Evolutionary conservation across 2,329 filamentous ascomycete genomes (phyloP), one percentile per base, ranked within the genome.

Genomic region (Colletotrichum theobromicola): DNA sequence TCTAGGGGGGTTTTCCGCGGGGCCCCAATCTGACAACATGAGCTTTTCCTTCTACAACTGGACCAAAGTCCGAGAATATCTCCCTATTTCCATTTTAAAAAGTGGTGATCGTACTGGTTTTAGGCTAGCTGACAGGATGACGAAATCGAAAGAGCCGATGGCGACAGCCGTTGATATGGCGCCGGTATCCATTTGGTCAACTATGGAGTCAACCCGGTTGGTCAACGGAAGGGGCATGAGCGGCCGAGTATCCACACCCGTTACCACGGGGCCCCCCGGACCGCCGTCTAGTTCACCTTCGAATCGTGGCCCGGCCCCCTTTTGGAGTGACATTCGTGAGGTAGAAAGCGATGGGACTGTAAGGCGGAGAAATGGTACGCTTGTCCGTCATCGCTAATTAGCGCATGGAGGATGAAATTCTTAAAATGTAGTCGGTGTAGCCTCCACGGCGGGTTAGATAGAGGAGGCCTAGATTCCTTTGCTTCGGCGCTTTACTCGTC

Each of bases 121-220:
- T 57, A 61, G 72, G 42, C 21, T 57, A 50, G 61, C 53, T 37
- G 28, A 28, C 2, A 18, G 28, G 32, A 74, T 74, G 72, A 61
- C 72, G 68, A 50, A 72, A 74, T 72, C 68, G 26, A 28, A 37
- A 67, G 55, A 42, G 16, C 37, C 42, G 57, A 72, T 74, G 71
- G 68, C 72, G 72, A 74, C 26, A 57, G 34, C 35, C 32, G 37
- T 67, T 35, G 9, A n/a, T 42, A n/a, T 37, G 15, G 61, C 63
- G 21, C 7, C 26, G 15, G 42, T 12, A 34, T 15, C 53, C 65
- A 57, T 65, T 30, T 21, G 15, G 16, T 32, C 34, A n/a, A 24
- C 28, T 68, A 53, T 61, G 53, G 55, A 74, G 21, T 24, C 26
- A 53, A 64, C 60, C 66, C 71, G 71, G 71, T 70, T 74, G 71